These are phyloP conservation scores for Leccinum longicurvipes DNA, from an alignment of 768 basidiomycete species.

Conservation along the genomic window DNA sequence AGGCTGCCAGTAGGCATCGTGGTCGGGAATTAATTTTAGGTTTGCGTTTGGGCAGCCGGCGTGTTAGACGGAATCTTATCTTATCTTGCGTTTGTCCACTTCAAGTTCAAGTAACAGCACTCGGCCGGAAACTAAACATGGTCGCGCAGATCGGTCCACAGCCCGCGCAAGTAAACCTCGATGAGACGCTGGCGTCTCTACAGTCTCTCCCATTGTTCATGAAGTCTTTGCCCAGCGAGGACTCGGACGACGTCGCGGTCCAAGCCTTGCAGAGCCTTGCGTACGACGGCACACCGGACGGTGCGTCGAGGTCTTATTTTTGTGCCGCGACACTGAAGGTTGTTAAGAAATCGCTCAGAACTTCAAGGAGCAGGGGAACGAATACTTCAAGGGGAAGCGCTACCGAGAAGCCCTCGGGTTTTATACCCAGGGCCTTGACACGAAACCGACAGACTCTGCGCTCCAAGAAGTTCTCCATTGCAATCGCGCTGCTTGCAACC, in stretches of 20 bases:
- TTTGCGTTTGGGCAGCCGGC: background rate
- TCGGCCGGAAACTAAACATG: slow-evolving; percentile 11
- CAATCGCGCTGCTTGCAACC: slow-evolving; percentile 92
- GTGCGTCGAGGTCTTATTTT: slow-evolving; percentile 46
- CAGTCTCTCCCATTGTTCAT: slow-evolving; percentile 89
- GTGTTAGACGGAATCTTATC: slow-evolving; percentile 18
- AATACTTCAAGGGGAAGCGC: slow-evolving; percentile 85
- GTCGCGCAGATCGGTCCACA: slow-evolving; percentile 25
- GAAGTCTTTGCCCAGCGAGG: slow-evolving; percentile 75
- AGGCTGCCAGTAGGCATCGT: background rate
- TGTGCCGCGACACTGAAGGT: background rate
- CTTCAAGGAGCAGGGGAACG: slow-evolving; percentile 96
- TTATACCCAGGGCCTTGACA: slow-evolving; percentile 88
- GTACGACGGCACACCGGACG: slow-evolving; percentile 91
- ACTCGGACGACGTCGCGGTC: slow-evolving; percentile 57
- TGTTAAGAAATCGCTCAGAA: slow-evolving; percentile 78
- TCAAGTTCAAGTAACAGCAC: background rate
- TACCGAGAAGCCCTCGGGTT: slow-evolving; percentile 86
- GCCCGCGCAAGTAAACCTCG: slow-evolving; percentile 18
- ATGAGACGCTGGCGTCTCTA: slow-evolving; percentile 41
- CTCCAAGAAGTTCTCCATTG: slow-evolving; percentile 69
- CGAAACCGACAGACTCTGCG: slow-evolving; percentile 61
- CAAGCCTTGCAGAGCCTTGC: slow-evolving; percentile 83
- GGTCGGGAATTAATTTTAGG: background rate
- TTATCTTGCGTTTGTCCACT: slow-evolving; percentile 8